Evolutionary conservation across 345 rosid species (phyloP), one percentile per base, ranked within the genome.

Genomic region (Jatropha curcas): DNA sequence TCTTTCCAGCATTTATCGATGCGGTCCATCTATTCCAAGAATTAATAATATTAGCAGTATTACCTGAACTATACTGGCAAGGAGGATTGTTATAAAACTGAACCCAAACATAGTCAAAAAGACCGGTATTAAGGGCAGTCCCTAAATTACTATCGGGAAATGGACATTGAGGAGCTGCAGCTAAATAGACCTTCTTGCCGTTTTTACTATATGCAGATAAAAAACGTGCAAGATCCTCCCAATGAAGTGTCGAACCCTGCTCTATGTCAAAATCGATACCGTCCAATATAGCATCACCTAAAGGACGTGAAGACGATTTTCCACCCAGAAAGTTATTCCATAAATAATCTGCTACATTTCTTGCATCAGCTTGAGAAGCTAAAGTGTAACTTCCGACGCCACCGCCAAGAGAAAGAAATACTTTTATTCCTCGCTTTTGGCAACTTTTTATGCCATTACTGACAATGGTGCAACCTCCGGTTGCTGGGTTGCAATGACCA

Each of bases 141-240:
- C 82, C 78, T 51, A 79, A 12, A 34, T 63, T 56, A 0, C 75
- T 59, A 12, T 79, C 82, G 0, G 82, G 82, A 52, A 63, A 74
- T 30, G 78, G 82, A 70, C 82, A 79, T 60, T 74, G 82, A 39
- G 82, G 82, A 70, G 82, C 75, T 37, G 78, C 82, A 13, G 57
- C 7, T n/a, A 79, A 34, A 28, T 79, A 79, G 55, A 79, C 75
- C 35, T 79, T 79, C 58, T 45, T 64, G 33, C 78, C 71, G 5
- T 5, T 31, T 27, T 50, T 31, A 67, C 74, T 65, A 22, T 79
- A 65, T 4, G 37, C 65, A 14, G 72, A 50, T 17, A 79, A 41
- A 62, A 1, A 79, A 37, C 72, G 68, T 3, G 82, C 78, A 10
- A 79, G 82, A 65, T 79, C 82, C 7, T 70, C 71, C 41, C 68